Evolutionary conservation across 139 green algal species (phyloP), one percentile per base, ranked within the genome.

Genomic region (Pseudopediastrum boryanum): DNA sequence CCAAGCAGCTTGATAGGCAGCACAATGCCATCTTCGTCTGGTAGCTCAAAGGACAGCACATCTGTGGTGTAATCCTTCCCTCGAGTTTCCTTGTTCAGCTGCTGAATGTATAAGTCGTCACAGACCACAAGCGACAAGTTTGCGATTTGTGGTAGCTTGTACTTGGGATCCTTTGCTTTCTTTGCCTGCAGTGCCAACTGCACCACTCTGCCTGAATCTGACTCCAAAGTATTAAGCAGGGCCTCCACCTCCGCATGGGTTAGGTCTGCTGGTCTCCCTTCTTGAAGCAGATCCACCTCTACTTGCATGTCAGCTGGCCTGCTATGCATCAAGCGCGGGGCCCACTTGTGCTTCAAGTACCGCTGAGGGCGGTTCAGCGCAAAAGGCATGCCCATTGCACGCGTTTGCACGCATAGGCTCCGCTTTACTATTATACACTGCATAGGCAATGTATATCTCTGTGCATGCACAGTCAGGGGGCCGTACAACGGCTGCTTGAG

Each of bases 11-110:
- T 87, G 8, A 94, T 35, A 7, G 92, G 92, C 66, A 94, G 78
- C 33, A 19, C 29, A n/a, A 75, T 35, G 21, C 21, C 50, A 8
- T 54, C 19, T 0, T 92, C 85, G 27, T 94, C 89, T 2, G 68
- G 83, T 78, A 97, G 86, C 59, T 95, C 86, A 83, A 99, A 99
- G 0, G 93, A 97, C 54, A 99, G 89, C 59, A 99, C 96, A 80
- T 99, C 96, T 12, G 96, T 99, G 16, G 96, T 77, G 1, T 39
- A 58, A 27, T 94, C 87, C 75, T 94, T 92, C 23, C 86, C 88
- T 1, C 94, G 85, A 85, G 86, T 93, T 58, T 94, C 82, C 25
- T 13, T 36, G 79, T 99, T 99, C 8, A 98, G 80, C n/a, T 83
- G 64, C 2, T 65, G 67, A 62, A 98, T 98, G 85, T 93, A 83